phyloP scores from a whole-genome alignment of 192 early-diverging fungal genomes.

The Glomus cerebriforme region DNA sequence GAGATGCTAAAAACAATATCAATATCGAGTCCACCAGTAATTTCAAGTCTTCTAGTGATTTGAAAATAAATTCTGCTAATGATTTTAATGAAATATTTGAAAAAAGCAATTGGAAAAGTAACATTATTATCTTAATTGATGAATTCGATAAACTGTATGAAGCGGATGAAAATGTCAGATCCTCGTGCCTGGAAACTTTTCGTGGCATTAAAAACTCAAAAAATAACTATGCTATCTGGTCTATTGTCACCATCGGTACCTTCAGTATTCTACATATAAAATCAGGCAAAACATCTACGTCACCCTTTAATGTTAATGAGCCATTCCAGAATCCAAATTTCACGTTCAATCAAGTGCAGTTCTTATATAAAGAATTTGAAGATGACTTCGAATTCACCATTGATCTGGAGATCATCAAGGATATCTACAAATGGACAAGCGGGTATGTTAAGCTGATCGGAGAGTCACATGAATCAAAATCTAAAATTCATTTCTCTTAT shows the following conservation, averaged over 20 bases:
- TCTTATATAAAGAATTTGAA: slow-evolving; percentile 15
- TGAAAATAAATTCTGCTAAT: not conserved
- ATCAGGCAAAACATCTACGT: not conserved
- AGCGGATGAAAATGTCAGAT: not conserved
- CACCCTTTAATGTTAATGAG: slow-evolving; percentile 27
- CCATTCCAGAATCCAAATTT: slow-evolving; percentile 25
- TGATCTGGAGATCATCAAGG: slow-evolving; percentile 33
- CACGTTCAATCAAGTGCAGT: slow-evolving; percentile 7
- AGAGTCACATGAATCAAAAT: slow-evolving; percentile 12
- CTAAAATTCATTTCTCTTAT: slow-evolving; percentile 17
- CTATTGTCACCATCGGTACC: slow-evolving; percentile 11
- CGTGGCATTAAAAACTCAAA: slow-evolving; percentile 21
- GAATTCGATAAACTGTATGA: slow-evolving; percentile 31
- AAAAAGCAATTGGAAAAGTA: slow-evolving; percentile 7
- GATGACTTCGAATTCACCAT: slow-evolving; percentile 8
- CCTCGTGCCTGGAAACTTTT: not conserved
- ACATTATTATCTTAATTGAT: slow-evolving; percentile 26
- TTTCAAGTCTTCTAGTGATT: not conserved
- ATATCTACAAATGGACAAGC: slow-evolving; percentile 34
- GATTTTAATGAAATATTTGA: not conserved
- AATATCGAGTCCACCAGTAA: not conserved
- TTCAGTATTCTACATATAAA: slow-evolving; percentile 27
- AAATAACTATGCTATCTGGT: not conserved
- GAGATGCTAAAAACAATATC: no score
- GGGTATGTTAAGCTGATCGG: slow-evolving; percentile 33